Evolutionary conservation across 805 yeast genomes (phyloP).

Genomic region (Dipodascus albidus): DNA sequence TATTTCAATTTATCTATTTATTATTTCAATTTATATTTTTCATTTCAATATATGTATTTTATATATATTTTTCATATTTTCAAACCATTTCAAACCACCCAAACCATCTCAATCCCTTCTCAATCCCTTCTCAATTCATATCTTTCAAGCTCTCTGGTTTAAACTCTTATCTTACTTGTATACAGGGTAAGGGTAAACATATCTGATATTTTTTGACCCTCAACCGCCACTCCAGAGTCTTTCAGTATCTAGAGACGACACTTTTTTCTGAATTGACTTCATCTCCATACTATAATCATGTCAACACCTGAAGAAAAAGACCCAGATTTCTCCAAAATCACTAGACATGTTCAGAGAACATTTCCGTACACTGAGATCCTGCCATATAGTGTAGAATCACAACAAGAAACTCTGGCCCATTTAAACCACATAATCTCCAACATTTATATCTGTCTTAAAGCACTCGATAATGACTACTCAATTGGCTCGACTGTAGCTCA

Average conservation of each 20-base stretch:
- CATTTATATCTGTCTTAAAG: slow-evolving; percentile 62
- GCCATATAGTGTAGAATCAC: slow-evolving; percentile 67
- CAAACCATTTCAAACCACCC: too few species aligned
- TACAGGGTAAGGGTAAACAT: background rate
- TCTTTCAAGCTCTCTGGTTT: background rate
- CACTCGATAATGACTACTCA: slow-evolving; percentile 64
- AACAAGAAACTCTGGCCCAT: slow-evolving; percentile 58
- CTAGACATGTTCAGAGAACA: slow-evolving; percentile 29
- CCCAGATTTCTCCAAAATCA: background rate
- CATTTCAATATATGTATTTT: too few species aligned
- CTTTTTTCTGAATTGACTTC: background rate
- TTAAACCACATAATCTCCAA: slow-evolving; percentile 71
- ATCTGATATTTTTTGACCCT: background rate
- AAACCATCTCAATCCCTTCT: background rate
- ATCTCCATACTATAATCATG: background rate
- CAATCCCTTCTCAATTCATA: background rate
- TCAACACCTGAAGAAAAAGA: background rate
- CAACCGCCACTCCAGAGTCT: background rate
- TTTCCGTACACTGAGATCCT: slow-evolving; percentile 33
- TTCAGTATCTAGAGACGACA: too few species aligned
- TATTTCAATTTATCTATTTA: too few species aligned
- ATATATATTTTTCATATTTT: too few species aligned
- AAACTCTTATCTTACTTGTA: too few species aligned
- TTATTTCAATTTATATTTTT: too few species aligned
- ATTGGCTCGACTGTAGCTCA: slow-evolving; percentile 49